Percentiles rank a stretch among this genome's conserved stretches.
Conservation (phyloP, 2,329 filamentous ascomycete species). For the Fusarium mundagurra region DNA sequence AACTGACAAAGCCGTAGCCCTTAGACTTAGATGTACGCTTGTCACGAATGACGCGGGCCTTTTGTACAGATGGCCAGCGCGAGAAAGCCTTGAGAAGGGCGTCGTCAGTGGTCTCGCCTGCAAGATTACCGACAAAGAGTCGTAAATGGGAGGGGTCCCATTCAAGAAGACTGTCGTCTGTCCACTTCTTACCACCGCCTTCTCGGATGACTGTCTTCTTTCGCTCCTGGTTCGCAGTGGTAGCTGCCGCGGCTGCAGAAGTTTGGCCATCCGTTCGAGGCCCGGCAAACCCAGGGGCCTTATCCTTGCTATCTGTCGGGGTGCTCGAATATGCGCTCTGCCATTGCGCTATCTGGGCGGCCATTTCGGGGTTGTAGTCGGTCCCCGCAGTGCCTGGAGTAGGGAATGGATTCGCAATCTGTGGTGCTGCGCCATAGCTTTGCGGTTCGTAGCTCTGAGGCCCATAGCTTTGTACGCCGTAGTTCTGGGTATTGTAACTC, state of each 20-base stretch:
- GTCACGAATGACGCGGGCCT: conserved; percentile 92
- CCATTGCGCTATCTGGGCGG: conserved; percentile 94
- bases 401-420: conserved; percentile 85
- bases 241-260: conserved; percentile 42
- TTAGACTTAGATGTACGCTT: conserved; percentile 97
- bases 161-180: conserved; percentile 86
- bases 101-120: conserved; percentile 97
- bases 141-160: conserved; percentile 97
- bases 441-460: conserved; percentile 42
- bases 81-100: conserved; percentile 93
- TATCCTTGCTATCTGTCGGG: conserved; percentile 52
- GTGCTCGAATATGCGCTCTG: conserved; percentile 85
- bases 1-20: conserved; percentile 96
- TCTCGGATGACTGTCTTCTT: conserved; percentile 88
- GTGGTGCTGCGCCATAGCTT: conserved; percentile 63
- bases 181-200: conserved; percentile 93
- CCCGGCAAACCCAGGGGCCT: conserved; percentile 42
- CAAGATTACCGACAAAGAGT: conserved; percentile 95
- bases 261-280: conserved; percentile 51
- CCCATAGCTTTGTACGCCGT: conserved; percentile 48
- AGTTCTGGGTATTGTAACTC: conserved; percentile 42
- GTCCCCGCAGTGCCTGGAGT: conserved; percentile 58
- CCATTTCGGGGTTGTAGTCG: conserved; percentile 79
- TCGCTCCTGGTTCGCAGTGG: conserved; percentile 59
- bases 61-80: conserved; percentile 87